Percentiles rank a stretch among this genome's conserved stretches.
Evolutionary conservation across 2,329 filamentous ascomycete genomes (phyloP).

Genomic region (Fusarium phyllophilum): DNA sequence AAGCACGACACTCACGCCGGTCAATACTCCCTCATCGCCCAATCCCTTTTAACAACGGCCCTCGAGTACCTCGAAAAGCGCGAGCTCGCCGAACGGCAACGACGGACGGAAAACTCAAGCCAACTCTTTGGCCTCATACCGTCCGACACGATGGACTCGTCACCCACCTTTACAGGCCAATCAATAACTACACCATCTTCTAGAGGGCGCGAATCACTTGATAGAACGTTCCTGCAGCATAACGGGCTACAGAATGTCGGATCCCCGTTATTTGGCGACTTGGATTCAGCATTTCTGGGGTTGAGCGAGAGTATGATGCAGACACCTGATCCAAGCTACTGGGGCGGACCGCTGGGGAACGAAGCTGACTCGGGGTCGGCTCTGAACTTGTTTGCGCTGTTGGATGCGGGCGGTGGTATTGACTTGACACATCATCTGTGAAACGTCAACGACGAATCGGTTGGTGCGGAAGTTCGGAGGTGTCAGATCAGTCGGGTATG

Average conservation of each 20-base stretch:
- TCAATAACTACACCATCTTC: conserved; percentile 19
- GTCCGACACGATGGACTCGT: conserved; percentile 25
- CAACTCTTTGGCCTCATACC: conserved; percentile 63
- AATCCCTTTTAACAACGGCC: conserved; percentile 59
- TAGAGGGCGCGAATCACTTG: conserved; percentile 39
- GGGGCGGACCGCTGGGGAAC: conserved; percentile 50
- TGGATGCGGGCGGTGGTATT: conserved; percentile 63
- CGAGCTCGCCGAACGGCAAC: conserved; percentile 58
- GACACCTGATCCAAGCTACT: conserved; percentile 55
- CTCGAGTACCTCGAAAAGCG: conserved; percentile 59
- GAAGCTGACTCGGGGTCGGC: conserved; percentile 57
- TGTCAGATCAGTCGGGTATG: background rate
- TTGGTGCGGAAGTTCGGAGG: conserved; percentile 17
- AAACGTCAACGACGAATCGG: background rate
- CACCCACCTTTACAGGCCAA: conserved; percentile 14
- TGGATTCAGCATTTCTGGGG: conserved; percentile 53
- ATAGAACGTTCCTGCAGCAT: conserved; percentile 43
- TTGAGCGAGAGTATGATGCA: conserved; percentile 52
- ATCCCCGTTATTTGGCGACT: conserved; percentile 49
- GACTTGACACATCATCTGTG: conserved; percentile 58
- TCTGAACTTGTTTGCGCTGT: conserved; percentile 61
- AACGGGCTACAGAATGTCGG: conserved; percentile 41
- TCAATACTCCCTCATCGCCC: conserved; percentile 64
- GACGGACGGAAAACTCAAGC: conserved; percentile 61
- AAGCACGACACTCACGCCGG: conserved; percentile 60